These are phyloP conservation scores for Vaccinium darrowii DNA, from an alignment of 148 eudicot species.

Conservation along the genomic window DNA sequence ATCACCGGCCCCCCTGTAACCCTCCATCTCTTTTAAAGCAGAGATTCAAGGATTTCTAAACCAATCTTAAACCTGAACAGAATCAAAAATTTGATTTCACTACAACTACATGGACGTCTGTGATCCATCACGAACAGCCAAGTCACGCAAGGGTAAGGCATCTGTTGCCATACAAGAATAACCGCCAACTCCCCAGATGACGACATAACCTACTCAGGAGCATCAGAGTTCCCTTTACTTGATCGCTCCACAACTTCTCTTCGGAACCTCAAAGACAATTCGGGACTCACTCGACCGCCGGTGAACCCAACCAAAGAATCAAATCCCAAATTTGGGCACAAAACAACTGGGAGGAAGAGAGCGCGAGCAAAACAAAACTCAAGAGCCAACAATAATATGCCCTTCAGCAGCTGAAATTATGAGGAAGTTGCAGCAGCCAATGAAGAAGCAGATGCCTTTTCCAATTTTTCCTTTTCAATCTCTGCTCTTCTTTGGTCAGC, in stretches of 20 bases:
- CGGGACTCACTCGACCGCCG: constrained; percentile 2
- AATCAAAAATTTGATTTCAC: constrained; percentile 2
- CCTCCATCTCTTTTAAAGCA: neutral
- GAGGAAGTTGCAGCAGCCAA: constrained; percentile 28
- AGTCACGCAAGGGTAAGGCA: constrained; percentile 13
- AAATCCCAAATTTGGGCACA: neutral
- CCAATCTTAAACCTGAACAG: constrained; percentile 10
- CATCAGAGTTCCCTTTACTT: neutral
- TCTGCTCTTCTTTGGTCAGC: constrained; percentile 83
- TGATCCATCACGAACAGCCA: neutral
- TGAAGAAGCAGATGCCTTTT: constrained; percentile 51
- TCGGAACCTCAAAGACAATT: neutral
- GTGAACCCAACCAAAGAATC: constrained; percentile 24
- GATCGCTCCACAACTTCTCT: neutral
- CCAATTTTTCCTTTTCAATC: constrained; percentile 84
- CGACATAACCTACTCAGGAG: neutral
- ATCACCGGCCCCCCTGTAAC: neutral
- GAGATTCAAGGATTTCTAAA: constrained; percentile 14
- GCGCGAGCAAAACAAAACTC: constrained; percentile 6
- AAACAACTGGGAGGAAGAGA: constrained; percentile 7
- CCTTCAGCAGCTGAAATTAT: constrained; percentile 24
- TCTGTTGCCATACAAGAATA: constrained; percentile 23
- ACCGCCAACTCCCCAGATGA: constrained; percentile 13
- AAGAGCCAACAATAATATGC: neutral
- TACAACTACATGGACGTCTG: constrained; percentile 15